These are phyloP conservation scores for Tolypocladium paradoxum DNA, from an alignment of 2,329 filamentous ascomycete genomes.

Conservation along the genomic window DNA sequence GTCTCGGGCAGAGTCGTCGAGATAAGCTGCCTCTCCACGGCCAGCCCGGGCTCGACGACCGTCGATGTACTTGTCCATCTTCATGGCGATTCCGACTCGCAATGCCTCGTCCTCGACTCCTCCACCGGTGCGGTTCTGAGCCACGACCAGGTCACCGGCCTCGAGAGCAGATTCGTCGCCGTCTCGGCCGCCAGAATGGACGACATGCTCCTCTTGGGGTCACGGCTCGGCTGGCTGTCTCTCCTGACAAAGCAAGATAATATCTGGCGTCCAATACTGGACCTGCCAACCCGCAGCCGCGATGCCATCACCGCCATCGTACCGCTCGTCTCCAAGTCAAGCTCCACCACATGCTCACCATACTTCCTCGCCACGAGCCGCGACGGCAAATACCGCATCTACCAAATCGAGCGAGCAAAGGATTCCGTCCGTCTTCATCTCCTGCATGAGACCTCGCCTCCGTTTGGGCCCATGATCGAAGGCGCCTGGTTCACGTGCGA, in stretches of 20 bases:
- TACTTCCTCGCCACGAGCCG: conserved; percentile 63
- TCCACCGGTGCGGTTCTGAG: conserved; percentile 15
- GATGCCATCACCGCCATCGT: conserved; percentile 62
- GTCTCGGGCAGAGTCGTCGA: conserved; percentile 40
- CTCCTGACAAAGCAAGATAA: conserved; percentile 16
- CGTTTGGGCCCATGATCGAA: conserved; percentile 69
- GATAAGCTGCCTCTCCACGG: conserved; percentile 28
- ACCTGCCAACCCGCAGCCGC: conserved; percentile 29
- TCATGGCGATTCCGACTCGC: conserved; percentile 32
- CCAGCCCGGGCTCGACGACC: neutral
- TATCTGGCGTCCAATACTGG: conserved; percentile 16
- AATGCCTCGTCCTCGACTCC: conserved; percentile 29
- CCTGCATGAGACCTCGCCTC: conserved; percentile 57
- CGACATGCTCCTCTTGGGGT: conserved; percentile 40
- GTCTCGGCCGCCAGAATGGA: conserved; percentile 33
- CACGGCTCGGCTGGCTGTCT: conserved; percentile 38
- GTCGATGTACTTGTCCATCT: conserved; percentile 33
- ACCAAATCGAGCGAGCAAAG: conserved; percentile 23
- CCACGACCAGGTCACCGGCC: conserved; percentile 20
- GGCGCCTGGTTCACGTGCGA: conserved; percentile 47
- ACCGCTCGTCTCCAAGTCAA: conserved; percentile 24
- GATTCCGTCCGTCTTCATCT: conserved; percentile 26
- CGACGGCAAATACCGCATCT: conserved; percentile 67
- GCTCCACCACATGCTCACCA: conserved; percentile 5
- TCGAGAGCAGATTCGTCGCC: conserved; percentile 39